Evolutionary conservation across 495 filamentous ascomycete genomes (phyloP).

Genomic region (Trichoderma virens): DNA sequence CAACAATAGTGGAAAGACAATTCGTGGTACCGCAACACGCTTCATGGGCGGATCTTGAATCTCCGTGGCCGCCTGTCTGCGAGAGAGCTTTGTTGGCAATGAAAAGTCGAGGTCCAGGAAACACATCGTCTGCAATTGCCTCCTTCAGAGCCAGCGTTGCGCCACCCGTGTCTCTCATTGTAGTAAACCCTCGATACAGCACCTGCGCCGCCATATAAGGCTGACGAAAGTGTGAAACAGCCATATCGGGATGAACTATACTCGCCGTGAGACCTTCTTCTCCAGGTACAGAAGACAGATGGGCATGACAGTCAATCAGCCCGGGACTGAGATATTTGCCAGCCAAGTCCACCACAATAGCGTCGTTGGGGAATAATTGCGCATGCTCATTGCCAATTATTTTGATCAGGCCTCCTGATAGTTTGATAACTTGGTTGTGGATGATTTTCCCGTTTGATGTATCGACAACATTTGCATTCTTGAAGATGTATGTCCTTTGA

Average conservation of each 20-base stretch:
- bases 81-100: slow-evolving; percentile 30
- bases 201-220: slow-evolving; percentile 41
- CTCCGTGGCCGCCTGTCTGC: slow-evolving; percentile 51
- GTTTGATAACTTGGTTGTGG: slow-evolving; percentile 19
- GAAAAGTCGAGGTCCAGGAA: slow-evolving; percentile 37
- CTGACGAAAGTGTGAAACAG: slow-evolving; percentile 28
- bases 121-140: slow-evolving; percentile 42
- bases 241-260: slow-evolving; percentile 9
- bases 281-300: slow-evolving; percentile 41
- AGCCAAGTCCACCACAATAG: slow-evolving; percentile 28
- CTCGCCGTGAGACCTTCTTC: slow-evolving; percentile 19
- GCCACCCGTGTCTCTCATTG: slow-evolving; percentile 45
- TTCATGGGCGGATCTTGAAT: slow-evolving; percentile 32
- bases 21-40: slow-evolving; percentile 32
- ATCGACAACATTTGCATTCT: slow-evolving; percentile 28
- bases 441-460: slow-evolving; percentile 21
- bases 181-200: slow-evolving; percentile 46
- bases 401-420: slow-evolving; percentile 17
- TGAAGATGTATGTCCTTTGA: slow-evolving; percentile 19
- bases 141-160: slow-evolving; percentile 42
- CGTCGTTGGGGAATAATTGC: neutral
- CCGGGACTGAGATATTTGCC: slow-evolving; percentile 46
- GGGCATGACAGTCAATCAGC: slow-evolving; percentile 54
- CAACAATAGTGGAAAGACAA: slow-evolving; percentile 33
- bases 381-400: slow-evolving; percentile 12